phyloP scores from a whole-genome alignment of 2,329 filamentous ascomycete species.

The Arthrobotrys pseudoclavata region DNA sequence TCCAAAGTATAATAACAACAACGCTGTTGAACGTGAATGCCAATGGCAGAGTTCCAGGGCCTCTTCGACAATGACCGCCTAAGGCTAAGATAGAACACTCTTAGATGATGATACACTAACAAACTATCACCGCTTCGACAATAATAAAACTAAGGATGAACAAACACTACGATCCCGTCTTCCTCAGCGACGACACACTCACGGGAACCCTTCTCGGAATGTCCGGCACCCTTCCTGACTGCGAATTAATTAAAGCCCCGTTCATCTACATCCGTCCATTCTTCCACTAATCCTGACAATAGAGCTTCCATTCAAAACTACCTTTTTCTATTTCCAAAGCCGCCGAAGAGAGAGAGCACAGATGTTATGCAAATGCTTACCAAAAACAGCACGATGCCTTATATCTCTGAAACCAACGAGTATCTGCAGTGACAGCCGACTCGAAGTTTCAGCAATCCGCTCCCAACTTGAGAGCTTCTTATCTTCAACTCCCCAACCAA shows the following conservation, averaged over 20 bases:
- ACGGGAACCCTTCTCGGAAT: constrained; percentile 40
- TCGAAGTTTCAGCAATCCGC: constrained; percentile 28
- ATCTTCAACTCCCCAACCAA: constrained; percentile 3
- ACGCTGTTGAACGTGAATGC: constrained; percentile 6
- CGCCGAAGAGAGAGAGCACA: constrained; percentile 25
- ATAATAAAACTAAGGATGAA: neutral
- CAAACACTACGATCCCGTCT: neutral
- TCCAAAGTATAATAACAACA: constrained; percentile 4
- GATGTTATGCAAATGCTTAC: constrained; percentile 20
- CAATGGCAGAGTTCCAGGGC: constrained; percentile 46
- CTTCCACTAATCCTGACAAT: constrained; percentile 5
- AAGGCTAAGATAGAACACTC: constrained; percentile 19
- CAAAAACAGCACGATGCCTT: constrained; percentile 30
- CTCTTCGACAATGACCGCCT: constrained; percentile 43
- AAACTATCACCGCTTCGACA: neutral
- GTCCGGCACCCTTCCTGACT: neutral
- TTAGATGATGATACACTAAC: constrained; percentile 37
- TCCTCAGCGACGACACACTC: constrained; percentile 40
- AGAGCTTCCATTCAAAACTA: constrained; percentile 14
- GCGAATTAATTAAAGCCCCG: neutral
- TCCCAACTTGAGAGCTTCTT: constrained; percentile 14
- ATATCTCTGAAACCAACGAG: constrained; percentile 30
- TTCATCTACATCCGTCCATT: constrained; percentile 7
- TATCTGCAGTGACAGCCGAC: neutral
- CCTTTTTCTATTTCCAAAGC: constrained; percentile 36